Conservation (phyloP, 257 asterid genomes). For the Linderniella brevidens region DNA sequence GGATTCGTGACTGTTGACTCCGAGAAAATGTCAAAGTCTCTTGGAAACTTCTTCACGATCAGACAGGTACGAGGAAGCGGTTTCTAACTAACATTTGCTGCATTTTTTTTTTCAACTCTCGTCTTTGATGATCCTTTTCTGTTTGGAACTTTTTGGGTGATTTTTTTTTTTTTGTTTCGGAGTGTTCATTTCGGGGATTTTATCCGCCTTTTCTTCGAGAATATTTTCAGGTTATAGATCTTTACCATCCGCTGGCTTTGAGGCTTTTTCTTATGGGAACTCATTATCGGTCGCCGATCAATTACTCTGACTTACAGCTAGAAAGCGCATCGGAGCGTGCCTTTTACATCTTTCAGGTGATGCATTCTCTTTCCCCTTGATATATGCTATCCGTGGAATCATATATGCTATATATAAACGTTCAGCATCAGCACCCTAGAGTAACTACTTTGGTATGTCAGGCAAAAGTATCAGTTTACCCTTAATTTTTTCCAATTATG, state of each 20-base stretch:
- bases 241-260: conserved; percentile 83
- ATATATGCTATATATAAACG: too few relatives aligned
- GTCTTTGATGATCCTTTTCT: too few relatives aligned
- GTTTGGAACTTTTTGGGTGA: too few relatives aligned
- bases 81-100: not conserved
- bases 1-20: conserved; percentile 91
- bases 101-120: not conserved
- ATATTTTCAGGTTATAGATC: conserved; percentile 57
- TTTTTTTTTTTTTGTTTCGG: not conserved
- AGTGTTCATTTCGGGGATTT: conserved; percentile 7
- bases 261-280: conserved; percentile 78
- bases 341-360: conserved; percentile 85
- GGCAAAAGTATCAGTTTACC: too few relatives aligned
- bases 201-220: too few relatives aligned
- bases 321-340: conserved; percentile 90
- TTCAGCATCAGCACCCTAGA: too few relatives aligned
- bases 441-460: too few relatives aligned
- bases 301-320: conserved; percentile 67
- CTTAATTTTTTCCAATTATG: too few relatives aligned
- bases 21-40: conserved; percentile 94
- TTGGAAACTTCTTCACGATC: conserved; percentile 92
- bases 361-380: conserved; percentile 4
- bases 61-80: conserved; percentile 36
- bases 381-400: too few relatives aligned
- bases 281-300: conserved; percentile 88